Conservation (phyloP, 345 rosid species). For the Moricandia moricandioides region DNA sequence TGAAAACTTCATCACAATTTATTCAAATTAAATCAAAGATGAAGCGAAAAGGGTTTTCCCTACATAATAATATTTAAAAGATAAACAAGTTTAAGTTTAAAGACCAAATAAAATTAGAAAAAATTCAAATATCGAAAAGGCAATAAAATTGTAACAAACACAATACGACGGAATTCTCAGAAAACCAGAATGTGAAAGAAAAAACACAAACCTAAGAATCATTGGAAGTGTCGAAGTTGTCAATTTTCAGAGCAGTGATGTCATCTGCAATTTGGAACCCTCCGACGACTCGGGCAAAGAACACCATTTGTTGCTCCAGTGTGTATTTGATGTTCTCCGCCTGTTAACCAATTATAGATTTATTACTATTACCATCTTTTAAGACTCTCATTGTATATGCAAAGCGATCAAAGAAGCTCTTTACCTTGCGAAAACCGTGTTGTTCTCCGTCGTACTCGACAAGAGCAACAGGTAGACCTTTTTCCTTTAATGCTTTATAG, state of each 20-base stretch:
- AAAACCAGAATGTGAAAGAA: not conserved
- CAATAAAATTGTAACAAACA: too few relatives aligned
- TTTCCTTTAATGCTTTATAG: constrained; percentile 69
- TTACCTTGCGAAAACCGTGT: constrained; percentile 94
- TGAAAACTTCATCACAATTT: too few relatives aligned
- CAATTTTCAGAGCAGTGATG: constrained; percentile 65
- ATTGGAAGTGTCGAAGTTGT: constrained; percentile 58
- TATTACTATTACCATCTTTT: not conserved
- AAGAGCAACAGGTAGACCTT: constrained; percentile 90
- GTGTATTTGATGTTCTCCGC: constrained; percentile 93
- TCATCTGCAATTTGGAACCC: constrained; percentile 72
- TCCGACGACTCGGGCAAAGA: constrained; percentile 76
- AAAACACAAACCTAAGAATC: constrained; percentile 4
- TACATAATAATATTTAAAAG: too few relatives aligned
- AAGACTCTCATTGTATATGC: not conserved
- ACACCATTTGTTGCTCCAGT: constrained; percentile 86
- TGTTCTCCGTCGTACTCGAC: constrained; percentile 96
- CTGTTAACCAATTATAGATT: constrained; percentile 37
- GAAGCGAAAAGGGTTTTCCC: too few relatives aligned
- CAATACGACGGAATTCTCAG: too few relatives aligned
- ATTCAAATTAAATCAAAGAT: too few relatives aligned
- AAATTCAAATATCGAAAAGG: too few relatives aligned
- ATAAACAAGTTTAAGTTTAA: too few relatives aligned
- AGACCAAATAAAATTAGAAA: too few relatives aligned
- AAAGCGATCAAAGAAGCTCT: constrained; percentile 7